Percentiles rank a stretch among this genome's conserved stretches.
These are phyloP conservation scores for Apiospora hydei DNA, from an alignment of 2,329 filamentous ascomycete species.

Conservation along the genomic window DNA sequence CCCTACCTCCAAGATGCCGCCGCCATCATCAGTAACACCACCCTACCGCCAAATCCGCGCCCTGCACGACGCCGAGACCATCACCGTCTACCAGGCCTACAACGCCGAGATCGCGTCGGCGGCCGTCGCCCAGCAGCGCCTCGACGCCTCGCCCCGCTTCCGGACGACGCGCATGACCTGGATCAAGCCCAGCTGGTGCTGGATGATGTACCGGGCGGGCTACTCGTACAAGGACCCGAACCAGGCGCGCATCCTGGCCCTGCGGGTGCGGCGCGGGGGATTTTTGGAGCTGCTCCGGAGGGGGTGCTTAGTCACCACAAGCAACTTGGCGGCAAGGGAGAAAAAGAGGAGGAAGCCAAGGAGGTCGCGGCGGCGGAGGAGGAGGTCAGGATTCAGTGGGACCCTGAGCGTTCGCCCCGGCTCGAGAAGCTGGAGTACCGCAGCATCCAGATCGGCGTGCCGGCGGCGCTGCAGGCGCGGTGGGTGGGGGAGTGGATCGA, in stretches of 20 bases:
- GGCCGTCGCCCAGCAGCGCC: slow-evolving; percentile 58
- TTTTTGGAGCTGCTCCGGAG: slow-evolving; percentile 56
- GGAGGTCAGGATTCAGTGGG: slow-evolving; percentile 67
- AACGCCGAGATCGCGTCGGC: slow-evolving; percentile 57
- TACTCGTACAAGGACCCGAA: slow-evolving; percentile 64
- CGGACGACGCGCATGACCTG: slow-evolving; percentile 66
- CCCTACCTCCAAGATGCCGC: neutral
- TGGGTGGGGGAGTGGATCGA: slow-evolving; percentile 62
- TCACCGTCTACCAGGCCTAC: slow-evolving; percentile 71
- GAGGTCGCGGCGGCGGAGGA: too few species aligned
- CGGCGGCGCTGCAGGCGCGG: slow-evolving; percentile 49
- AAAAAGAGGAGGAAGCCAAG: too few species aligned
- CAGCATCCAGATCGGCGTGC: slow-evolving; percentile 69
- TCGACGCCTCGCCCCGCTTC: slow-evolving; percentile 62
- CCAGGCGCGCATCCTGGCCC: slow-evolving; percentile 64
- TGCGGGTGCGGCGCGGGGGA: slow-evolving; percentile 58
- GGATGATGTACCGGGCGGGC: slow-evolving; percentile 70
- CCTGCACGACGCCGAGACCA: slow-evolving; percentile 54
- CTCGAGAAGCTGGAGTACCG: slow-evolving; percentile 56
- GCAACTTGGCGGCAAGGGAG: too few species aligned
- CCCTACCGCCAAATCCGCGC: slow-evolving; percentile 62
- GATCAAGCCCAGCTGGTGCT: slow-evolving; percentile 69
- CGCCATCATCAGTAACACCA: neutral
- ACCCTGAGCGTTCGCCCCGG: slow-evolving; percentile 61
- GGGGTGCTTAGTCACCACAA: slow-evolving; percentile 38